Evolutionary conservation across 1,139 yeast species (phyloP).

Genomic region (Nakaseomyces kungkrabaensis): DNA sequence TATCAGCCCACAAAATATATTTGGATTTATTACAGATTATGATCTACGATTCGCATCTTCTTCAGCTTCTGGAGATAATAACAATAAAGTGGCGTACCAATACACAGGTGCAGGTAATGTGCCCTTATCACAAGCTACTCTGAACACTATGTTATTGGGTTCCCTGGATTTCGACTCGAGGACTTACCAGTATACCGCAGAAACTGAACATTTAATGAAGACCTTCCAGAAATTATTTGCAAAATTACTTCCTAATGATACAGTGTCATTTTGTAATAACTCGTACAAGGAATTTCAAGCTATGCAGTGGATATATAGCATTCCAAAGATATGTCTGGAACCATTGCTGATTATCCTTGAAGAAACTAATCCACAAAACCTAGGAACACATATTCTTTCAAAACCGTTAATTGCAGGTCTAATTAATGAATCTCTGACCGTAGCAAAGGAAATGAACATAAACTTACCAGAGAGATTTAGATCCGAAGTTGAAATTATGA

Average conservation of each 20-base stretch:
- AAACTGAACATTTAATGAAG: neutral
- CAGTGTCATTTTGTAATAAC: slow-evolving; percentile 22
- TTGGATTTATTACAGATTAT: slow-evolving; percentile 54
- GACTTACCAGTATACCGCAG: neutral
- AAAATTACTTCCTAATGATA: slow-evolving; percentile 30
- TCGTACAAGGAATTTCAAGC: slow-evolving; percentile 54
- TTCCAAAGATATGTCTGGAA: slow-evolving; percentile 68
- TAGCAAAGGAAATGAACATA: slow-evolving; percentile 73
- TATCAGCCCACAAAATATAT: slow-evolving; percentile 32
- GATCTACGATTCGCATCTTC: slow-evolving; percentile 40
- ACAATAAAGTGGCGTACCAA: slow-evolving; percentile 26
- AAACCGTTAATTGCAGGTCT: slow-evolving; percentile 77
- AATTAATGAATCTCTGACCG: slow-evolving; percentile 57
- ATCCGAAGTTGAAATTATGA: slow-evolving; percentile 1
- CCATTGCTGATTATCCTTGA: slow-evolving; percentile 69
- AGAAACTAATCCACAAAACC: slow-evolving; percentile 46
- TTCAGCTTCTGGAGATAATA: slow-evolving; percentile 11
- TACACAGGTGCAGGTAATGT: slow-evolving; percentile 1
- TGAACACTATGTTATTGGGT: neutral
- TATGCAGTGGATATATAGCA: slow-evolving; percentile 76
- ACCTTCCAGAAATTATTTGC: slow-evolving; percentile 22
- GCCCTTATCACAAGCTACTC: slow-evolving; percentile 2
- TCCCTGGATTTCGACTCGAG: neutral
- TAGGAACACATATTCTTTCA: slow-evolving; percentile 60
- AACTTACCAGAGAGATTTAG: neutral